Evolutionary conservation across 2,329 filamentous ascomycete species (phyloP), one percentile per base, ranked within the genome.

Genomic region (Hypoxylon sp.): DNA sequence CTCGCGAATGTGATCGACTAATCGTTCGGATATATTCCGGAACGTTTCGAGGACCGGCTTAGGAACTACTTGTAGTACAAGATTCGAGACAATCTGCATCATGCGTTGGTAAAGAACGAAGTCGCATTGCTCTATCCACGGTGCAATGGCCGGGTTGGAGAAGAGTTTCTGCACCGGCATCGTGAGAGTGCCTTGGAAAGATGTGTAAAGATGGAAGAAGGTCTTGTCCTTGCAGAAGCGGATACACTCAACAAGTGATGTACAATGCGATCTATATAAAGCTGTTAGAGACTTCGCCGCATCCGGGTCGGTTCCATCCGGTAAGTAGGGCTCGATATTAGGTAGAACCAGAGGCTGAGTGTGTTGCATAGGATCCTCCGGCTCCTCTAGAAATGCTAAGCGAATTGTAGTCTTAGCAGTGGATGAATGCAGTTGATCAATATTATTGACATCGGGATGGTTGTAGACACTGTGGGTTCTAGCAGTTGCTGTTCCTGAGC

Each of bases 171-270:
- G 94, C 2, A 98, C 95, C 5, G 96, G 96, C 80, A 98, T 97
- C 0, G 96, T 99, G 74, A 99, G 87, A 1, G 94, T 98, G 60
- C 96, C 96, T 75, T 97, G 93, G 79, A 99, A 98, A 0, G 95
- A 96, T 5, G 92, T 94, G 78, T 97, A 97, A 14, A 98, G 87
- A 72, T 97, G 93, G 78, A 97, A 97, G 79, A 99, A 97, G 5
- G 94, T 95, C 81, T 97, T 97, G 79, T 98, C 93, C 77, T 96
- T 97, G 85, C 95, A 98, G 79, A 93, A 98, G 30, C 96, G 92
- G 68, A 99, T 94, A 74, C 93, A 95, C 80, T 99, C 96, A 32
- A 99, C 92, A 4, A 99, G 86, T 0, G 94, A 98, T 13, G 96
- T 98, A 78, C 94, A 97, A 77, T 98, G 95, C 2, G 95, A 96